Base-by-base conservation (phyloP, 345 rosid genomes). In the Hevea brasiliensis region DNA sequence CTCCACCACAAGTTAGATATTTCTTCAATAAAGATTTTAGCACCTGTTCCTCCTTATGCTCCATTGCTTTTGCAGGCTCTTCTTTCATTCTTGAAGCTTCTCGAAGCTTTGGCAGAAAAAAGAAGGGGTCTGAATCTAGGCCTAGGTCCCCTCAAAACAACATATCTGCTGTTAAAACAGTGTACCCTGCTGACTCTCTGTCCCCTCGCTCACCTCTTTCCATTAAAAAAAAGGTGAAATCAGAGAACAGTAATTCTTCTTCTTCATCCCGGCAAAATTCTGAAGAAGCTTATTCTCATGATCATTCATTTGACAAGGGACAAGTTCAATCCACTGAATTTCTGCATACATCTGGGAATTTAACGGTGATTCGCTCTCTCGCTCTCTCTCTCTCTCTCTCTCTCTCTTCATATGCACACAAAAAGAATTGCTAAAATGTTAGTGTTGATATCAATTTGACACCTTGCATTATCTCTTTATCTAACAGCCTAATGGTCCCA, bases 101-200 rank as follows among this genome's bases (percentile, higher is more conserved):
- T 50, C 78, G 84, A 65, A 90, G 93, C 86, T 84, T 89, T 70
- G 89, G 89, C 70, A 80, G 83, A 81, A 88, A 82, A 72, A 84
- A 90, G 87, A 87, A 87, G 65, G 88, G 79, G 77, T 48, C 86
- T n/a, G 65, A 79, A 57, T 77, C 88, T 68, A 84, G 73, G 69
- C 81, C 85, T 24, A 74, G 10, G 42, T 68, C 98, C 20, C 83
- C 90, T 53, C 77, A 57, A 73, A 80, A 73, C 67, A 84, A 75
- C 45, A 74, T 61, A 18, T 65, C 74, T 65, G 78, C 73, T 48
- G 65, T 29, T n/a, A n/a, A n/a, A n/a, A n/a, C n/a, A n/a, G n/a
- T n/a, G n/a, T n/a, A n/a, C n/a, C n/a, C 84, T 6, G 78, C 74
- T 10, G 69, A 69, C 54, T 77, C 70, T 74, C 77, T 74, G n/a